Conservation (phyloP, 2,329 filamentous ascomycete species). For the Thelonectria rubi region DNA sequence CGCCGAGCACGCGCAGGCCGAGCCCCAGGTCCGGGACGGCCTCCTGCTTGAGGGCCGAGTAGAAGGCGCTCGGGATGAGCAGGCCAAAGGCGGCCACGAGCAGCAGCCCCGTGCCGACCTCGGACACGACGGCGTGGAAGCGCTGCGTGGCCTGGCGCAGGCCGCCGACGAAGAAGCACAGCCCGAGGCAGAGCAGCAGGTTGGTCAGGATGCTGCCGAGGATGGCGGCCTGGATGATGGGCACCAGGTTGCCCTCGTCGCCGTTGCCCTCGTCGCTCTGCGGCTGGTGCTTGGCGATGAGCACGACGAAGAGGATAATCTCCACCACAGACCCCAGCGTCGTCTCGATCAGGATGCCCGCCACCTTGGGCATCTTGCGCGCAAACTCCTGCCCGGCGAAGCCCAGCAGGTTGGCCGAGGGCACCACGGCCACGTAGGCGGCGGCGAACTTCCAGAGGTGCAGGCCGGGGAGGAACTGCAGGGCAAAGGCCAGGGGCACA, state of each 20-base stretch:
- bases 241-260: constrained; percentile 54
- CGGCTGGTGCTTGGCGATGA: constrained; percentile 55
- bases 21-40: constrained; percentile 32
- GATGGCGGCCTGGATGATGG: constrained; percentile 74
- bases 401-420: constrained; percentile 59
- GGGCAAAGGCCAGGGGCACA: constrained; percentile 55
- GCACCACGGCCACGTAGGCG: constrained; percentile 59
- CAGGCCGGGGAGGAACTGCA: constrained; percentile 48
- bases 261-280: constrained; percentile 31
- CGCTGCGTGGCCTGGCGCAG: constrained; percentile 65
- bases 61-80: constrained; percentile 49
- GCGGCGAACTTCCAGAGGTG: constrained; percentile 57
- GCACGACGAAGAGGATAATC: constrained; percentile 72
- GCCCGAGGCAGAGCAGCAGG: constrained; percentile 70
- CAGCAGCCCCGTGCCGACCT: constrained; percentile 72
- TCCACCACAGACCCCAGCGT: constrained; percentile 72
- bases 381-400: constrained; percentile 66
- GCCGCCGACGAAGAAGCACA: constrained; percentile 74
- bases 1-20: constrained; percentile 35
- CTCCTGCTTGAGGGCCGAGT: constrained; percentile 48
- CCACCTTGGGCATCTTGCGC: constrained; percentile 70
- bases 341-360: constrained; percentile 61
- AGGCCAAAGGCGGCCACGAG: constrained; percentile 63
- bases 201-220: constrained; percentile 76
- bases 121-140: constrained; percentile 73